Evolutionary conservation across 768 basidiomycete species (phyloP), one percentile per base, ranked within the genome.

Genomic region (Rhodotorula taiwanensis): DNA sequence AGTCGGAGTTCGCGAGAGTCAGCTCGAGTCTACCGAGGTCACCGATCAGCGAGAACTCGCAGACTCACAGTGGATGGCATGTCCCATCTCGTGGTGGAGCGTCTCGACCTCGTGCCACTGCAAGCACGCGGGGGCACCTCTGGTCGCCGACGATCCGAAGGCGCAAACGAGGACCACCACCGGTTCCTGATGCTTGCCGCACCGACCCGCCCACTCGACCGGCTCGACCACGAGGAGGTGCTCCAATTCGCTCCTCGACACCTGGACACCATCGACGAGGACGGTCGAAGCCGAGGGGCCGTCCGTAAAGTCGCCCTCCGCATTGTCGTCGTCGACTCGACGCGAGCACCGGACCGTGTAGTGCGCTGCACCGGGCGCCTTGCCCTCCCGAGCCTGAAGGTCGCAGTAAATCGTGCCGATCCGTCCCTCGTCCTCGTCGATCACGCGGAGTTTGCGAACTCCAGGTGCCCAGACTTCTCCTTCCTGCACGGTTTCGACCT

Each of bases 51-150:
- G 54, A 51, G 27, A 55, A 47, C 50, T 47, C 31, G 54, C 44
- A 39, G 34, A 31, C 91, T 80, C 72, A 97, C 95, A 99, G 75
- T 99, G 95, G 83, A 99, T 91, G 16, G 95, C 95, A 77, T 99
- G 95, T 1, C 95, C 95, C 91, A 98, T 95, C 77, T 99, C 95
- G 72, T 99, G 95, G 77, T 92, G 95, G 28, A 98, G 78, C 4
- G 94, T 98, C 74, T 87, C 80, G 14, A 97, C 89, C 70, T 98
- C 92, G 70, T 87, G 86, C 92, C 93, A 98, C 60, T 86, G 84
- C 27, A 99, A 77, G 53, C 86, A 76, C 0, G 89, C 85, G 9
- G 88, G 82, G 1, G 85, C 86, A 18, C 79, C 43, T 16, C 23
- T 25, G 36, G 27, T 39, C 2, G 21, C 52, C 27, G 27, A 20